Evolutionary conservation across 805 yeast species (phyloP).

Genomic region (Yamadazyma olivae): DNA sequence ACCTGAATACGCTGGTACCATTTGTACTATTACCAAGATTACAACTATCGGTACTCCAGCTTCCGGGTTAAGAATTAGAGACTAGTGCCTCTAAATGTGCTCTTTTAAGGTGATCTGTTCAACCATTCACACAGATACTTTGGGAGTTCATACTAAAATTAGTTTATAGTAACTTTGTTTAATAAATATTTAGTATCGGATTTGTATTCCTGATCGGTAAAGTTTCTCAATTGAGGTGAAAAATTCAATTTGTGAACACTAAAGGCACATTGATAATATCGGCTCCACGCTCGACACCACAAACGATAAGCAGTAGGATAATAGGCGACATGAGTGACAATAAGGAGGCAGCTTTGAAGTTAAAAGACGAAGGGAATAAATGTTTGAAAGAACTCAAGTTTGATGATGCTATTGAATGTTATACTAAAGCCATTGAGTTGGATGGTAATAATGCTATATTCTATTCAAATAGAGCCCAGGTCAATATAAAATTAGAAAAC

Average conservation of each 20-base stretch:
- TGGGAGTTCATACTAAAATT: too few relatives aligned
- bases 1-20: constrained; percentile 68
- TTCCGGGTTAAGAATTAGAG: constrained; percentile 71
- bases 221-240: too few relatives aligned
- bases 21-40: constrained; percentile 72
- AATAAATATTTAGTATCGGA: too few relatives aligned
- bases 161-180: too few relatives aligned
- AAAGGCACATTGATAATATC: too few relatives aligned
- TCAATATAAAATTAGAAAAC: constrained; percentile 78
- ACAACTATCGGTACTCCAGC: constrained; percentile 89
- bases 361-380: constrained; percentile 71
- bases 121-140: too few relatives aligned
- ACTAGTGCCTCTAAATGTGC: too few relatives aligned
- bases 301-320: too few relatives aligned
- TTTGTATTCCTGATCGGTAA: too few relatives aligned
- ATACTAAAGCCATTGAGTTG: constrained; percentile 71
- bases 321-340: not conserved
- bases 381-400: constrained; percentile 65
- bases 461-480: constrained; percentile 87
- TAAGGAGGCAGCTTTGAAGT: constrained; percentile 38
- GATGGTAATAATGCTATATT: constrained; percentile 59
- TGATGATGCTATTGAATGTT: constrained; percentile 62
- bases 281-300: too few relatives aligned
- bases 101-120: too few relatives aligned
- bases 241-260: too few relatives aligned